These are phyloP conservation scores for Mortierella sp. DNA, from an alignment of 371 early-diverging fungal species.

Conservation along the genomic window DNA sequence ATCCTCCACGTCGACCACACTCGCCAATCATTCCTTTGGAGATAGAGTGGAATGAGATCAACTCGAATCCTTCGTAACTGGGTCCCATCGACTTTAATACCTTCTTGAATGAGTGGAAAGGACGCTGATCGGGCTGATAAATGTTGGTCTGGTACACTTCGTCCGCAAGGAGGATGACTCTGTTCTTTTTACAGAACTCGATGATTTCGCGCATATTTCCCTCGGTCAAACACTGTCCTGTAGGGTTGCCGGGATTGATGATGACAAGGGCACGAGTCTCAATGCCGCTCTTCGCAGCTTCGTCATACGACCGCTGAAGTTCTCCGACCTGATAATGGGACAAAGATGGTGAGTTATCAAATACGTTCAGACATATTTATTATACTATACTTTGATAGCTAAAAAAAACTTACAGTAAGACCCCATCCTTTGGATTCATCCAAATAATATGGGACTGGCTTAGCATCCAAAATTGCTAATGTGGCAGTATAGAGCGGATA, in stretches of 20 bases:
- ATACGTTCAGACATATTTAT: neutral
- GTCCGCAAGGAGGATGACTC: constrained; percentile 92
- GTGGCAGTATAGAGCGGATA: constrained; percentile 99
- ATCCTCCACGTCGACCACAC: constrained; percentile 98
- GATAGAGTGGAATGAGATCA: constrained; percentile 96
- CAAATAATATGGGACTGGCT: constrained; percentile 92
- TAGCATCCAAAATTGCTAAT: constrained; percentile 83
- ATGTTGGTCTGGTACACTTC: constrained; percentile 98
- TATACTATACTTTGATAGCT: neutral
- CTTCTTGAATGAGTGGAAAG: constrained; percentile 97
- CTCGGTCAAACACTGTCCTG: constrained; percentile 89
- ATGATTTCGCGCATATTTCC: constrained; percentile 91
- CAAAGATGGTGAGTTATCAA: neutral
- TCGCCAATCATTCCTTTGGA: constrained; percentile 99
- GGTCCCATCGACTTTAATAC: constrained; percentile 80
- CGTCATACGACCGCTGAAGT: constrained; percentile 69
- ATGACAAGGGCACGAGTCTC: constrained; percentile 96
- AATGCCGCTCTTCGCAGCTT: constrained; percentile 78
- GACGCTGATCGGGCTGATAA: constrained; percentile 82
- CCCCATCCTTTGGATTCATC: constrained; percentile 91
- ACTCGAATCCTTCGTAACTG: constrained; percentile 75
- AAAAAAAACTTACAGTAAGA: constrained; percentile 61
- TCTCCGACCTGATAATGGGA: constrained; percentile 59
- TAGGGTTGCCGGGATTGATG: constrained; percentile 99
- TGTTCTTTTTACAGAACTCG: constrained; percentile 86